phyloP scores from a whole-genome alignment of 352 stramenopile genomes.

The Globisporangium polare region DNA sequence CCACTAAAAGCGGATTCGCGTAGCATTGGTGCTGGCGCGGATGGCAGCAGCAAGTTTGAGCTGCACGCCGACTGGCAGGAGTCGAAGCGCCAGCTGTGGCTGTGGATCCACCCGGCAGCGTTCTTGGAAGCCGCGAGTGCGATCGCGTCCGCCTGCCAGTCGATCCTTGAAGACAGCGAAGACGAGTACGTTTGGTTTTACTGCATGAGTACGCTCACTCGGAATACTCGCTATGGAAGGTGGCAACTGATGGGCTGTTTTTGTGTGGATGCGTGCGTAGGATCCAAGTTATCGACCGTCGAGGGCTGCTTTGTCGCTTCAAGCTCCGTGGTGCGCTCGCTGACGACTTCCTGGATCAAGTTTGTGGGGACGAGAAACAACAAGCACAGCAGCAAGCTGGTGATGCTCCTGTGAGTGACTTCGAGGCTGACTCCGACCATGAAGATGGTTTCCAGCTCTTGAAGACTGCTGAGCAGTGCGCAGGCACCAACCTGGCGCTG shows the following conservation, averaged over 20 bases:
- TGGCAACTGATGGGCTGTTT: not conserved
- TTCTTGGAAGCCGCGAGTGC: constrained; percentile 69
- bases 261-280: not conserved
- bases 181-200: constrained; percentile 20
- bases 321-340: constrained; percentile 56
- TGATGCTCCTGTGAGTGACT: not conserved
- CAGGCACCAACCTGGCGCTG: constrained; percentile 10
- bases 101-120: constrained; percentile 74
- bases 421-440: constrained; percentile 39
- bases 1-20: constrained; percentile 35
- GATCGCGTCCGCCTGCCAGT: constrained; percentile 48
- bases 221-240: not conserved
- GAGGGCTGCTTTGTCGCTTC: constrained; percentile 58
- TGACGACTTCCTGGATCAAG: constrained; percentile 27
- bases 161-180: constrained; percentile 36
- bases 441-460: constrained; percentile 38
- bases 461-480: constrained; percentile 8
- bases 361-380: constrained; percentile 13
- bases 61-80: constrained; percentile 36
- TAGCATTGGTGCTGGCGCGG: not conserved
- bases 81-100: constrained; percentile 67
- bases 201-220: not conserved
- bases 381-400: not conserved
- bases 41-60: constrained; percentile 19
- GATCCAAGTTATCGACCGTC: constrained; percentile 65